Conservation (phyloP, 208 protist species). For the Leishmania amazonensis region DNA sequence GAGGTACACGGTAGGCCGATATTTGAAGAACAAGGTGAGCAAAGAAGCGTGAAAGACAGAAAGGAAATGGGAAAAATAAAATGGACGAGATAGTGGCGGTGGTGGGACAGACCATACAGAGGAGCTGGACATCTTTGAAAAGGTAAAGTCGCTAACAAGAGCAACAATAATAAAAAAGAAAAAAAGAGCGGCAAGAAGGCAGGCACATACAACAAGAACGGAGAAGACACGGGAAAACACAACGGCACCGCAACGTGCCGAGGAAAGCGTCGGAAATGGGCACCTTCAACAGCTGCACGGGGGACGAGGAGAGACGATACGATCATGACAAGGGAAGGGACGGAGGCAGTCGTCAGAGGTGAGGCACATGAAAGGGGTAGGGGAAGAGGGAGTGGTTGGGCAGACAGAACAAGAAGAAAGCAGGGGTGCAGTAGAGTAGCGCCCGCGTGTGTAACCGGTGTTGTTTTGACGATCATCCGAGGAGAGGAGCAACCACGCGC, state of each 20-base stretch:
- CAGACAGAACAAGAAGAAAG: background rate
- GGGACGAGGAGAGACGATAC: background rate
- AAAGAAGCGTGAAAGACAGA: slow-evolving; percentile 5
- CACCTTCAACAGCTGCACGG: background rate
- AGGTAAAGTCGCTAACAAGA: background rate
- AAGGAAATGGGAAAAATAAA: background rate
- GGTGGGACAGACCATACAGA: background rate
- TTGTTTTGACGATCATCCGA: background rate
- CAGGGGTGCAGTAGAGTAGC: background rate
- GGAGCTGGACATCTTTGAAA: background rate
- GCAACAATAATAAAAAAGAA: background rate
- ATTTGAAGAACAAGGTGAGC: background rate
- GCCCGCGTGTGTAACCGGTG: background rate
- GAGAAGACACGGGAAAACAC: background rate
- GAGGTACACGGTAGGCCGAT: background rate
- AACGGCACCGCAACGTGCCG: background rate
- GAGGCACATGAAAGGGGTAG: background rate
- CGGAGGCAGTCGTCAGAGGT: background rate
- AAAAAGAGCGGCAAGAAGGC: background rate
- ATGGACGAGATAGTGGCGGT: background rate
- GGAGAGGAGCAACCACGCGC: background rate
- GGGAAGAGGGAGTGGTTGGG: background rate
- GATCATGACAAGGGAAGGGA: background rate
- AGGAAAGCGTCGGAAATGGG: background rate
- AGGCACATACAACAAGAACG: background rate